Base-by-base conservation (phyloP, 108 stramenopile genomes). In the Thalassiosira profunda region DNA sequence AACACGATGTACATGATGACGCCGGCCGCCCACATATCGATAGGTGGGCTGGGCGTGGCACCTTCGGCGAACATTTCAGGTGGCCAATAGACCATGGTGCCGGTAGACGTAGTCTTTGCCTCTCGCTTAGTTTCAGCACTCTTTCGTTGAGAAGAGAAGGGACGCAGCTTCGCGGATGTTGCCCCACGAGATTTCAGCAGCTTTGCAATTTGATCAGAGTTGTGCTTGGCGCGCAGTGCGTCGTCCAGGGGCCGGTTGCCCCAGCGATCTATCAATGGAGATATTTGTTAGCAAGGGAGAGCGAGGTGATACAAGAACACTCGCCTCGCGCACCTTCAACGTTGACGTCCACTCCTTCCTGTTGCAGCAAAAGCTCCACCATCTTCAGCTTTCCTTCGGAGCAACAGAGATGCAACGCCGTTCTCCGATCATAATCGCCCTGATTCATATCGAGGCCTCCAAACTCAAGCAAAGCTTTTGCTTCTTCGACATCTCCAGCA, bases 341-440 rank as follows among this genome's bases (percentile, higher is more conserved):
- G 43, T 71, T 68, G 5, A 52, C 11, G 1, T 75, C 44, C 10
- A 74, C 67, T 41, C 73, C 80, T n/a, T n/a, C 21, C 26, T 58
- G 24, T n/a, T n/a, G n/a, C 25, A 30, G 26, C 11, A 81, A 67
- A 18, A 70, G 44, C 12, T 63, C 49, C 4, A 81, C 68, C 15
- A 76, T 43, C 5, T 70, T 67, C 11, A 53, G 8, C 55, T 65
- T 59, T 49, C 36, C 26, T 15, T 7, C 35, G 36, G 12, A 42
- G 33, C 18, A 43, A 68, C 26, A 47, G 4, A 84, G 33, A 54
- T 88, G 87, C 45, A 88, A 42, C n/a, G 87, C 62, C 12, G 84
- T 86, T 3, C 86, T 57, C 58, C 64, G 61, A 45, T 85, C 79
- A 40, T 74, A 72, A 52, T 87, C 84, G 11, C 65, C 58, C 18